These are phyloP conservation scores for Rubus idaeus DNA, from an alignment of 306 rosid genomes.

Conservation along the genomic window DNA sequence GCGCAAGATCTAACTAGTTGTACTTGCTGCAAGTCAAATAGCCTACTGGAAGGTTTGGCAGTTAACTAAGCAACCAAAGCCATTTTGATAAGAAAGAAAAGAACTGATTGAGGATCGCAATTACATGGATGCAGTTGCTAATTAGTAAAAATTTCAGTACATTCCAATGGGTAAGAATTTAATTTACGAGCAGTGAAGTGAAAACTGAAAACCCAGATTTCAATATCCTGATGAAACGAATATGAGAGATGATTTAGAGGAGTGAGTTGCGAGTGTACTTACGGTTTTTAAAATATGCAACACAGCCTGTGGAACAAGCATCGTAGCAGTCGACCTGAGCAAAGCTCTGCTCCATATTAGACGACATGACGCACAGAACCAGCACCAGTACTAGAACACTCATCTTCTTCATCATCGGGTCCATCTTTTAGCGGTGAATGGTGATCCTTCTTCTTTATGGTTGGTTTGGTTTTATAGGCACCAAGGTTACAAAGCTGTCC, in stretches of 20 bases:
- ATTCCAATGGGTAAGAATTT: background rate
- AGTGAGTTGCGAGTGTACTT: background rate
- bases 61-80: background rate
- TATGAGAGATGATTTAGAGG: background rate
- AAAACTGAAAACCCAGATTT: background rate
- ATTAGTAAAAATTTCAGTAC: too few species aligned
- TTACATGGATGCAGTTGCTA: background rate
- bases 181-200: background rate
- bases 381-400: constrained; percentile 14
- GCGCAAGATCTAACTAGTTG: background rate
- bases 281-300: constrained; percentile 31
- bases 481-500: background rate
- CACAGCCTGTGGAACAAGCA: constrained; percentile 58
- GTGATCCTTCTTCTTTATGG: background rate
- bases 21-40: too few species aligned
- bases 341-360: constrained; percentile 27
- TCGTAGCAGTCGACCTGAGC: constrained; percentile 46
- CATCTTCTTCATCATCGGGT: background rate
- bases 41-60: background rate
- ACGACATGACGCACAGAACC: constrained; percentile 35
- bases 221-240: background rate
- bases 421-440: background rate
- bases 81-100: background rate
- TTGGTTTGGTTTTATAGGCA: background rate
- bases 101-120: background rate